Evolutionary conservation across 1,139 yeast species (phyloP).

Genomic region (Scheffersomyces titani): DNA sequence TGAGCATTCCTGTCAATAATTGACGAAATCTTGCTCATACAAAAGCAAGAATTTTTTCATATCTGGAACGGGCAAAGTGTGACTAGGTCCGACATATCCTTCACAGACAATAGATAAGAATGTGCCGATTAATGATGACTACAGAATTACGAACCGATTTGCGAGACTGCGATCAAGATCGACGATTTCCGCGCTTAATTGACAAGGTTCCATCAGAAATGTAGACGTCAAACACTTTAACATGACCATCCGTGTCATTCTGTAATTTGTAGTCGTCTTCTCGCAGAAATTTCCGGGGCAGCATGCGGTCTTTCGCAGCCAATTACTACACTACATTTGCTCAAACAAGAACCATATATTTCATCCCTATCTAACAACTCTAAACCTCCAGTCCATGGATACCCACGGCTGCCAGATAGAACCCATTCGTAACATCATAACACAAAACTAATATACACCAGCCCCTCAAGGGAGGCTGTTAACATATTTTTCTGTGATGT

Average conservation of each 20-base stretch:
- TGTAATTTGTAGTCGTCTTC: not conserved
- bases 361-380: not conserved
- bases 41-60: not conserved
- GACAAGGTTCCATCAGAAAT: not conserved
- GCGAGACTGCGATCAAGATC: too few relatives aligned
- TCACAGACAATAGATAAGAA: not conserved
- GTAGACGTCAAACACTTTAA: not conserved
- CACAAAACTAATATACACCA: not conserved
- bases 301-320: not conserved
- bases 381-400: not conserved
- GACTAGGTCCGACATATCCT: not conserved
- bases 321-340: not conserved
- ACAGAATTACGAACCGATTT: not conserved
- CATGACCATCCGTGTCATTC: not conserved
- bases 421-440: slow-evolving; percentile 3
- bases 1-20: not conserved
- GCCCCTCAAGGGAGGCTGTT: not conserved
- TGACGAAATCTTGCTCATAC: too few relatives aligned
- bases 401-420: slow-evolving; percentile 2
- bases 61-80: not conserved
- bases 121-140: not conserved
- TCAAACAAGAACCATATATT: not conserved
- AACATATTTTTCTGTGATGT: not conserved
- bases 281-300: not conserved
- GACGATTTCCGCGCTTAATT: too few relatives aligned